Evolutionary conservation across 2,329 filamentous ascomycete genomes (phyloP).

Genomic region (Lomentospora prolificans): DNA sequence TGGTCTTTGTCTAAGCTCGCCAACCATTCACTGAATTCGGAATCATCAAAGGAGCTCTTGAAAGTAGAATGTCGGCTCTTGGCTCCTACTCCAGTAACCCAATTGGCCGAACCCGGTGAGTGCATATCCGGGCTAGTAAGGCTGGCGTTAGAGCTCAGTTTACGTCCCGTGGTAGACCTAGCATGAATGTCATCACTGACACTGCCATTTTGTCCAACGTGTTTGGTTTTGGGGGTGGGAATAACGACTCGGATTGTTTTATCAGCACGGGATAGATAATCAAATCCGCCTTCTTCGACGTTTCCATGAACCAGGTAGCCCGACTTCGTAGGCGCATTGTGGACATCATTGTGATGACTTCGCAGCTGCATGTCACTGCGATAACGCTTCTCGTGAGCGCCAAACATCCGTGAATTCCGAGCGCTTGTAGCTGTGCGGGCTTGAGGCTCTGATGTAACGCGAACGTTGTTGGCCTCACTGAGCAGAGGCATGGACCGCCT

Average conservation of each 20-base stretch:
- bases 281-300: conserved; percentile 17
- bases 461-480: conserved; percentile 29
- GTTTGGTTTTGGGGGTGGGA: conserved; percentile 17
- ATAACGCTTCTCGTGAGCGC: background rate
- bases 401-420: conserved; percentile 12
- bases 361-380: background rate
- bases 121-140: background rate
- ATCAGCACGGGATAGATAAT: conserved; percentile 35
- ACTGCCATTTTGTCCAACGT: background rate
- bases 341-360: background rate
- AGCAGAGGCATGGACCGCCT: conserved; percentile 21
- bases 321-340: background rate
- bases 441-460: conserved; percentile 41
- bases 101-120: background rate
- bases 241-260: conserved; percentile 47
- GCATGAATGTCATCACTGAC: background rate
- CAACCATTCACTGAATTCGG: background rate
- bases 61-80: no score
- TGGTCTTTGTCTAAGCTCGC: background rate
- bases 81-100: background rate
- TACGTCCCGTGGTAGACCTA: background rate
- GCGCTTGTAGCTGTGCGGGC: conserved; percentile 27
- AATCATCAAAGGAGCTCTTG: background rate
- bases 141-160: background rate
- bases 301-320: background rate